Conservation (phyloP, 73 alveolate genomes). For the Symbiodinium natans region DNA sequence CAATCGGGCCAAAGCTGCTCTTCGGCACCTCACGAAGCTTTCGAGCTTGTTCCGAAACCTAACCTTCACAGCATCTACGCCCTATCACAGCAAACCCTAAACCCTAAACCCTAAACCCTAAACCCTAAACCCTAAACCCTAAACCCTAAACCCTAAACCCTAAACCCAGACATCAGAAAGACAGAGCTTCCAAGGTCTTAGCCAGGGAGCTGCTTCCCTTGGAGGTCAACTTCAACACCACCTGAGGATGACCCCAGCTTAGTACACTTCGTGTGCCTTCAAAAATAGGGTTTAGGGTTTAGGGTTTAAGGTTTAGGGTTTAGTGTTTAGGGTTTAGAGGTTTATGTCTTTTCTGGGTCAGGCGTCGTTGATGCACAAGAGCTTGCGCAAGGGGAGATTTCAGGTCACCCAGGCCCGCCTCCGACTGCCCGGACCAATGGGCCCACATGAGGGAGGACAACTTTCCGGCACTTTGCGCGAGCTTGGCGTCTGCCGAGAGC, state of each 20-base stretch:
- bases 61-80: too few relatives aligned
- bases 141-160: too few relatives aligned
- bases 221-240: slow-evolving; percentile 58
- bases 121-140: too few relatives aligned
- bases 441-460: slow-evolving; percentile 84
- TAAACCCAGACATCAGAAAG: too few relatives aligned
- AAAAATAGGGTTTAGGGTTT: neutral
- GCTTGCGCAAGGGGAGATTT: too few relatives aligned
- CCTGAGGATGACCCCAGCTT: neutral
- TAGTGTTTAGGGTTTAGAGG: neutral
- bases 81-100: too few relatives aligned
- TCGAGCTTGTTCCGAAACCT: too few relatives aligned
- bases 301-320: neutral
- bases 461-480: neutral
- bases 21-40: too few relatives aligned
- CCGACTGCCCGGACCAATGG: slow-evolving; percentile 33
- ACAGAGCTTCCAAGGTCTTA: too few relatives aligned
- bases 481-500: neutral
- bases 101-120: too few relatives aligned
- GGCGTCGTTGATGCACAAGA: neutral
- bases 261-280: neutral
- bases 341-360: neutral
- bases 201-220: slow-evolving; percentile 12
- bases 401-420: neutral
- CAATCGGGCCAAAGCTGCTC: too few relatives aligned